Percentiles rank a stretch among this genome's conserved stretches.
phyloP scores from a whole-genome alignment of 768 basidiomycete species.

The Pulveroboletus sp. region DNA sequence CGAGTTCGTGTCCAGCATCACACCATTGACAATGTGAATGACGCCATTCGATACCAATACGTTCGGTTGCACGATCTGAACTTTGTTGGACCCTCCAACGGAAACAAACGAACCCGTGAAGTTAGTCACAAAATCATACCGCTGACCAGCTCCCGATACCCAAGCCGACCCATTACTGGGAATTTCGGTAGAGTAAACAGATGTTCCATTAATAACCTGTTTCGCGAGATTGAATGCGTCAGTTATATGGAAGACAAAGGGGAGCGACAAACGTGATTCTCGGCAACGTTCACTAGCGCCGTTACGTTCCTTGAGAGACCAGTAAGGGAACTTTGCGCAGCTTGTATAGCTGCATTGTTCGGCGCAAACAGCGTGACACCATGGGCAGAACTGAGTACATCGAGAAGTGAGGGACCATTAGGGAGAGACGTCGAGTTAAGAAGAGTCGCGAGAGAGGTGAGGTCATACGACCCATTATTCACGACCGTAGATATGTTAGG shows the following conservation, averaged over 20 bases:
- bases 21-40: constrained; percentile 56
- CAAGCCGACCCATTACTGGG: constrained; percentile 31
- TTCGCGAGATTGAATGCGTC: background rate
- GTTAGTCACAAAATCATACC: constrained; percentile 51
- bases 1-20: constrained; percentile 45
- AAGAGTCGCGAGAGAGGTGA: constrained; percentile 31
- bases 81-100: constrained; percentile 41
- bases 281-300: constrained; percentile 42
- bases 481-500: constrained; percentile 43
- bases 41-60: constrained; percentile 67
- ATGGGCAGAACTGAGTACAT: constrained; percentile 32
- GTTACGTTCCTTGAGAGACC: constrained; percentile 43
- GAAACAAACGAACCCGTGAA: constrained; percentile 56
- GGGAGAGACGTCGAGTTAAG: constrained; percentile 19
- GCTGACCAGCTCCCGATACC: constrained; percentile 58
- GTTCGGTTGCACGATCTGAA: constrained; percentile 56
- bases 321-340: constrained; percentile 32
- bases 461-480: constrained; percentile 35
- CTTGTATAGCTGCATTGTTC: constrained; percentile 45
- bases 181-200: constrained; percentile 58
- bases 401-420: constrained; percentile 23
- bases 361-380: constrained; percentile 75
- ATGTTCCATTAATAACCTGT: constrained; percentile 66
- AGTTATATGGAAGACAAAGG: background rate
- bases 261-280: constrained; percentile 53